These are phyloP conservation scores for Populus tomentosa DNA, from an alignment of 441 rosid genomes.

Conservation along the genomic window DNA sequence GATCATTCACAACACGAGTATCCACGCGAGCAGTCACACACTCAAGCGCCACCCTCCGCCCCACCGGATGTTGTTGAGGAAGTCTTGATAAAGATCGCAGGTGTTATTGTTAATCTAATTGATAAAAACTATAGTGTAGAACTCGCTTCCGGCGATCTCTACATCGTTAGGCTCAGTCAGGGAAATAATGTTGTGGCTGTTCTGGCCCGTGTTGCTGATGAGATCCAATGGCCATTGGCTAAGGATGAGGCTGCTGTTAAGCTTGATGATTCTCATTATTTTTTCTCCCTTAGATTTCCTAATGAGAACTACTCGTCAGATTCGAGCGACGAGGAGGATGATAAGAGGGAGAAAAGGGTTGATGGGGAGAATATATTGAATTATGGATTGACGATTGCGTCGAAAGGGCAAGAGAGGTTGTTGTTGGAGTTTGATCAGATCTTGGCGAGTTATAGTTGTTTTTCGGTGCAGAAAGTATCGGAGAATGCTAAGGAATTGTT, in stretches of 20 bases:
- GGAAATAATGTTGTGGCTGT: constrained; percentile 36
- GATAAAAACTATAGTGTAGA: constrained; percentile 73
- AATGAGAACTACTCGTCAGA: constrained; percentile 25
- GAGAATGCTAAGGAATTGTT: too few relatives aligned
- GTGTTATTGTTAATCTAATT: constrained; percentile 74
- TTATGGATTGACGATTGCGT: constrained; percentile 28
- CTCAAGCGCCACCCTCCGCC: constrained; percentile 33
- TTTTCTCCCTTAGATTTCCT: constrained; percentile 55
- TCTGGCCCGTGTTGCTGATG: constrained; percentile 64
- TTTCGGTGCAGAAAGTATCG: too few relatives aligned
- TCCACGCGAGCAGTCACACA: not conserved
- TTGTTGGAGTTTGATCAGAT: too few relatives aligned
- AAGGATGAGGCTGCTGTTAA: constrained; percentile 66
- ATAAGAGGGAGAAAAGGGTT: not conserved
- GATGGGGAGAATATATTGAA: too few relatives aligned
- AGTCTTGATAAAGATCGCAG: constrained; percentile 53
- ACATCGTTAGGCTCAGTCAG: constrained; percentile 50
- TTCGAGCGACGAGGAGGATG: constrained; percentile 35
- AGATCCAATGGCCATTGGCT: constrained; percentile 84
- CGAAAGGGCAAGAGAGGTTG: constrained; percentile 19
- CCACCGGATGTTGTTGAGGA: constrained; percentile 53
- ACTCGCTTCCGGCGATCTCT: constrained; percentile 71
- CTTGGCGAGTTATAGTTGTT: too few relatives aligned
- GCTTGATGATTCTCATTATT: constrained; percentile 79
- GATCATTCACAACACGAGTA: too few relatives aligned